A percentile compares a stretch with the other conserved stretches of the same genome.
Evolutionary conservation across 768 basidiomycete species (phyloP).

Genomic region (Kwoniella sp.): DNA sequence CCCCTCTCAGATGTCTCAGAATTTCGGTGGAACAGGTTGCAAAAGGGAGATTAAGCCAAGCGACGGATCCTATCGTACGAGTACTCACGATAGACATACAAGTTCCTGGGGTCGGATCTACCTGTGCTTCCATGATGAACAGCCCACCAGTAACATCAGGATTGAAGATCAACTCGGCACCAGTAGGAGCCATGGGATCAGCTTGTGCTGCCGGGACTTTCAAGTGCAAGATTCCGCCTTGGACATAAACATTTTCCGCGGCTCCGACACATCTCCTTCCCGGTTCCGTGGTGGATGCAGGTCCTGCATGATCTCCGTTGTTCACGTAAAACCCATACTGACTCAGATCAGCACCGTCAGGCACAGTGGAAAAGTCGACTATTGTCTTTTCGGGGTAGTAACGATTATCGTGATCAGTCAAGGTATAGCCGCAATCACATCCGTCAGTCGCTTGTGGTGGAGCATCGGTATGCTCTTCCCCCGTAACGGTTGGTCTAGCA

Average conservation of each 20-base stretch:
- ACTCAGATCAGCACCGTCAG: conserved; percentile 4
- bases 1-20: no score
- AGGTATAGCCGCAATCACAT: not conserved
- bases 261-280: not conserved
- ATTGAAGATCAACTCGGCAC: conserved; percentile 2
- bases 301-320: not conserved
- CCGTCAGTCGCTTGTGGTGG: not conserved
- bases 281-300: not conserved
- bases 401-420: not conserved
- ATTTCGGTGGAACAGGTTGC: no score
- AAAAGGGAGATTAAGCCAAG: no score
- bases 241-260: not conserved
- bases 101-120: conserved; percentile 3
- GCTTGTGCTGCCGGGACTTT: not conserved
- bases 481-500: not conserved
- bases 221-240: conserved; percentile 1
- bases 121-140: conserved; percentile 9
- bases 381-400: conserved; percentile 1
- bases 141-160: not conserved
- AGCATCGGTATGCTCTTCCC: not conserved
- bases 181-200: not conserved
- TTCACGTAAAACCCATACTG: not conserved
- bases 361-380: not conserved
- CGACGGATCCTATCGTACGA: no score
- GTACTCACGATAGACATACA: conserved; percentile 5